These are phyloP conservation scores for Nasturtium officinale DNA, from an alignment of 345 rosid species.

Conservation along the genomic window DNA sequence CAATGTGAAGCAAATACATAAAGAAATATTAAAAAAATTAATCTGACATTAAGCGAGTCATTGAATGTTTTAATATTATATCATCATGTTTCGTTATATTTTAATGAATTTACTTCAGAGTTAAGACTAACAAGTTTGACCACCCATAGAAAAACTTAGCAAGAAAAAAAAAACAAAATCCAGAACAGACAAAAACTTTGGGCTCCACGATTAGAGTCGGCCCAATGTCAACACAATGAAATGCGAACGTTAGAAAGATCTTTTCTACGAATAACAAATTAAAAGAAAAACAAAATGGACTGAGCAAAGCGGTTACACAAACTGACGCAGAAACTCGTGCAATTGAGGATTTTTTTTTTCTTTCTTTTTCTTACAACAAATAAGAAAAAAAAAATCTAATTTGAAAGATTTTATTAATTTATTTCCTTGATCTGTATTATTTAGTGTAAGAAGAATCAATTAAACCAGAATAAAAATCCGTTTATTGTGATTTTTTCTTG, in stretches of 20 bases:
- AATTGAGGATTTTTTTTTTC: neutral
- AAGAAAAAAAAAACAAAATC: neutral
- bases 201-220: neutral
- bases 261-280: neutral
- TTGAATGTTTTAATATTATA: neutral
- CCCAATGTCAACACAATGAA: neutral
- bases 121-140: no score
- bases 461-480: no score
- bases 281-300: neutral
- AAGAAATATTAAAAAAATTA: no score
- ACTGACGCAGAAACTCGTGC: neutral
- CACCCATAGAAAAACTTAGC: no score
- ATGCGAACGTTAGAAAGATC: neutral
- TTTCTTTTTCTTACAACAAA: neutral
- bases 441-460: neutral
- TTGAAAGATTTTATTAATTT: neutral
- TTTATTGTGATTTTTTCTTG: neutral
- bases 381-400: neutral
- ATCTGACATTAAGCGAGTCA: neutral
- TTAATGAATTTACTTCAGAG: neutral
- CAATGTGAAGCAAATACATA: slow-evolving; percentile 36
- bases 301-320: neutral
- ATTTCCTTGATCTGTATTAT: neutral
- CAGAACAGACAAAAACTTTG: neutral
- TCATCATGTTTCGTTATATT: neutral